phyloP scores from a whole-genome alignment of 1,139 yeast genomes.

The Candida smagusa region DNA sequence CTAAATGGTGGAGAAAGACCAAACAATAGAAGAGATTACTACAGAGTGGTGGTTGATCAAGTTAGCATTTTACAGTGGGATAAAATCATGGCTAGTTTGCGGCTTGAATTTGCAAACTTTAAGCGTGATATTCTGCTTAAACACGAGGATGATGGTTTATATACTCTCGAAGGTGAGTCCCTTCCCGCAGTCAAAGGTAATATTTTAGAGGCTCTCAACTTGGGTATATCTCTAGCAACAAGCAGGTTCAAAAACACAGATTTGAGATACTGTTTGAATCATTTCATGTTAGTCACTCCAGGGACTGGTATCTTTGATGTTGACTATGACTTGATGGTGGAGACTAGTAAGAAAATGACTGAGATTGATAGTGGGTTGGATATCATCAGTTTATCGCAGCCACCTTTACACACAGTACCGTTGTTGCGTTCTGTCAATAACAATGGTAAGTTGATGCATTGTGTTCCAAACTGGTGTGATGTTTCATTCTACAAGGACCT shows the following conservation, averaged over 20 bases:
- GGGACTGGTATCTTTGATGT: constrained; percentile 95
- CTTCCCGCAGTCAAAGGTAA: constrained; percentile 90
- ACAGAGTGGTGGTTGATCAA: constrained; percentile 93
- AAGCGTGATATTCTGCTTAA: constrained; percentile 65
- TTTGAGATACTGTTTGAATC: constrained; percentile 80
- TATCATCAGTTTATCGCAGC: constrained; percentile 81
- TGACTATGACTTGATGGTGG: constrained; percentile 70
- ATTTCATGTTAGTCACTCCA: constrained; percentile 82
- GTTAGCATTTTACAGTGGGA: constrained; percentile 87
- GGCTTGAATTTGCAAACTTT: constrained; percentile 83
- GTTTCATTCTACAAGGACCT: constrained; percentile 78
- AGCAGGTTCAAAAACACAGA: constrained; percentile 85
- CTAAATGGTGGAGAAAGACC: constrained; percentile 73
- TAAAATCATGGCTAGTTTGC: constrained; percentile 81
- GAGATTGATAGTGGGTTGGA: constrained; percentile 85
- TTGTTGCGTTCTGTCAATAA: constrained; percentile 63
- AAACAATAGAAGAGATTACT: constrained; percentile 69
- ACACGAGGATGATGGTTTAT: constrained; percentile 35
- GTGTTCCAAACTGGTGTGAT: constrained; percentile 94
- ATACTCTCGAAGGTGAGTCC: constrained; percentile 52
- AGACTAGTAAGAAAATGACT: constrained; percentile 72
- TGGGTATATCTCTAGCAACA: constrained; percentile 76
- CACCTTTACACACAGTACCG: constrained; percentile 91
- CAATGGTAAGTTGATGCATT: constrained; percentile 56
- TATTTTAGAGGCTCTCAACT: constrained; percentile 77